Evolutionary conservation across 1,284 basidiomycete genomes (phyloP).

Genomic region (Cryptococcus neoformans): DNA sequence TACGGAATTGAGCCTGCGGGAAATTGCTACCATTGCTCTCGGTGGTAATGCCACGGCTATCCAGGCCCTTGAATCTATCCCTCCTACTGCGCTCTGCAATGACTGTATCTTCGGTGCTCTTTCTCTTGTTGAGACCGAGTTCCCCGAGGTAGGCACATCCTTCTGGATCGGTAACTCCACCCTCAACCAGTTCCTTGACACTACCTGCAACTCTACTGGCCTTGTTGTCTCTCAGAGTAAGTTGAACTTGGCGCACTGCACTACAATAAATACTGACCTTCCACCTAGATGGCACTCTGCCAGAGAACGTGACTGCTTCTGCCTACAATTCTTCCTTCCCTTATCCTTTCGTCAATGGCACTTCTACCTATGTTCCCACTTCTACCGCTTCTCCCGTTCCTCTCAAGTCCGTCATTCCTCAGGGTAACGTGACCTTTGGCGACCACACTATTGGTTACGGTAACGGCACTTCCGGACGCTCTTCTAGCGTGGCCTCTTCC

Average conservation of each 20-base stretch:
- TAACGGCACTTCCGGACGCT: background rate
- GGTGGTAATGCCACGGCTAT: constrained; percentile 34
- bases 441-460: constrained; percentile 5
- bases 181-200: constrained; percentile 26
- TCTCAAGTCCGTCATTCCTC: background rate
- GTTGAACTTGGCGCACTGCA: background rate
- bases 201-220: constrained; percentile 22
- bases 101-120: constrained; percentile 45
- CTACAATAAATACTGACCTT: background rate
- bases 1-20: constrained; percentile 31
- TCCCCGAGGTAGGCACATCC: constrained; percentile 34
- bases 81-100: constrained; percentile 33
- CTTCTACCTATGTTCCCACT: constrained; percentile 20
- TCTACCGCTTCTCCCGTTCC: constrained; percentile 10
- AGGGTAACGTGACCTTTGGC: constrained; percentile 6
- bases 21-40: constrained; percentile 26
- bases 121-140: constrained; percentile 34
- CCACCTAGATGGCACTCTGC: constrained; percentile 36
- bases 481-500: background rate
- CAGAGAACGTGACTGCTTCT: constrained; percentile 29
- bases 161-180: constrained; percentile 20
- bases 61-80: constrained; percentile 18
- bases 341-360: constrained; percentile 27
- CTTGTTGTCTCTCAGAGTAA: constrained; percentile 13
- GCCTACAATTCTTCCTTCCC: constrained; percentile 37